Conservation (phyloP, 1,139 yeast genomes). For the Scheffersomyces insectosa region DNA sequence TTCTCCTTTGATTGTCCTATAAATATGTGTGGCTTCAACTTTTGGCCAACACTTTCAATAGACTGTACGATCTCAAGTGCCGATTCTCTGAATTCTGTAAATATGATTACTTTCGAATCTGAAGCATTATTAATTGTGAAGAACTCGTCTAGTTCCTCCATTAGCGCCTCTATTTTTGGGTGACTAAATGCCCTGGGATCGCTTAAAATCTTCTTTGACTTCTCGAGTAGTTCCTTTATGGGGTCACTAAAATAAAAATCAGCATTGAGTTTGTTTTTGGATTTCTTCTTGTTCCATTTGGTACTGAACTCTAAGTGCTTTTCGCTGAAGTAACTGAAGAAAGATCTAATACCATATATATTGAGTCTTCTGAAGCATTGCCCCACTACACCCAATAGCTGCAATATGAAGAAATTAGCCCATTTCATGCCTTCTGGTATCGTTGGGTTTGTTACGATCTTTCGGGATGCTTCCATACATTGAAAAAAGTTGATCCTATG, state of each 20-base stretch:
- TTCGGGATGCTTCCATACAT: conserved; percentile 69
- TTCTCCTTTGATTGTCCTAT: conserved; percentile 76
- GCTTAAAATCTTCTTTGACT: conserved; percentile 44
- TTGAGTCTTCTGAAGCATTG: conserved; percentile 67
- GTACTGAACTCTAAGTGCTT: conserved; percentile 60
- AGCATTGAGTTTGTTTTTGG: conserved; percentile 60
- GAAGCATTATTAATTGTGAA: conserved; percentile 35
- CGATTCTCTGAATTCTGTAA: conserved; percentile 85
- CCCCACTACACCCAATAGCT: conserved; percentile 71
- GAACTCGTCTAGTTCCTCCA: conserved; percentile 58
- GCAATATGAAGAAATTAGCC: conserved; percentile 63
- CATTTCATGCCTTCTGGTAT: conserved; percentile 71
- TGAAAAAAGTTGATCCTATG: conserved; percentile 67
- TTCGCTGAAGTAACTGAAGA: conserved; percentile 62
- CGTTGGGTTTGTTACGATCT: conserved; percentile 50
- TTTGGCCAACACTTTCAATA: conserved; percentile 41
- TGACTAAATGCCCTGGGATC: conserved; percentile 60
- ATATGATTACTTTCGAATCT: conserved; percentile 76
- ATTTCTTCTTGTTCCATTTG: conserved; percentile 50
- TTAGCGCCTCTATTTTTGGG: conserved; percentile 66
- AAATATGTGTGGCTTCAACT: conserved; percentile 76
- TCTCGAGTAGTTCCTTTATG: conserved; percentile 43
- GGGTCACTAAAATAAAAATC: conserved; percentile 56
- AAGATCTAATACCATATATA: conserved; percentile 81
- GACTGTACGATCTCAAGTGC: conserved; percentile 82